A percentile compares a stretch with the other conserved stretches of the same genome.
Conservation (phyloP, 768 basidiomycete genomes). For the Suillus occidentalis region DNA sequence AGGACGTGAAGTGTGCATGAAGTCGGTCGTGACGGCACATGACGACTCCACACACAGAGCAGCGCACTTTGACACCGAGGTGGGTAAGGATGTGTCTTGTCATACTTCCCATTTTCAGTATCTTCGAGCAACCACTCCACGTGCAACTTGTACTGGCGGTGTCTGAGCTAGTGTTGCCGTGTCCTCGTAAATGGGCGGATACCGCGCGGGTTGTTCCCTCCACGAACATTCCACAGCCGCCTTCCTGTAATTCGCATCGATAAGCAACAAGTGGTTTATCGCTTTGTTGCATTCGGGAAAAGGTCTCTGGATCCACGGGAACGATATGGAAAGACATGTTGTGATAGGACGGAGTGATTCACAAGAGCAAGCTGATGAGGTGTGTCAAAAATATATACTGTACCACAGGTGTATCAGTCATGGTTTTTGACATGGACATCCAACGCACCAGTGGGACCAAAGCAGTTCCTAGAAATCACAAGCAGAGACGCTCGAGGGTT, state of each 20-base stretch:
- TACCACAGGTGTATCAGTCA: background rate
- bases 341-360: background rate
- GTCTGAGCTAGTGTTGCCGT: background rate
- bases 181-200: slow-evolving; percentile 8
- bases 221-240: background rate
- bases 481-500: too few relatives aligned
- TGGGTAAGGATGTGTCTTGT: slow-evolving; percentile 11
- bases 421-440: background rate
- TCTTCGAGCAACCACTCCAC: slow-evolving; percentile 4
- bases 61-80: background rate
- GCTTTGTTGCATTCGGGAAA: background rate
- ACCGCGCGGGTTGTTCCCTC: slow-evolving; percentile 5
- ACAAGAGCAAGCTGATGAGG: too few relatives aligned
- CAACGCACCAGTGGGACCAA: too few relatives aligned
- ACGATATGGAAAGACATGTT: background rate
- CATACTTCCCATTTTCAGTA: background rate
- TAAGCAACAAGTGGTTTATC: background rate
- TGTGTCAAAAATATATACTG: background rate
- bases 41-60: slow-evolving; percentile 2
- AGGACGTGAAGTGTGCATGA: background rate
- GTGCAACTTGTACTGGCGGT: background rate
- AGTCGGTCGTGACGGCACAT: background rate
- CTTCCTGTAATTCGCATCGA: background rate
- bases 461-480: too few relatives aligned
- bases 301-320: background rate